Percentiles rank a stretch among this genome's conserved stretches.
Conservation (phyloP, 2,329 filamentous ascomycete species). For the Ceratocystiopsis sp. region DNA sequence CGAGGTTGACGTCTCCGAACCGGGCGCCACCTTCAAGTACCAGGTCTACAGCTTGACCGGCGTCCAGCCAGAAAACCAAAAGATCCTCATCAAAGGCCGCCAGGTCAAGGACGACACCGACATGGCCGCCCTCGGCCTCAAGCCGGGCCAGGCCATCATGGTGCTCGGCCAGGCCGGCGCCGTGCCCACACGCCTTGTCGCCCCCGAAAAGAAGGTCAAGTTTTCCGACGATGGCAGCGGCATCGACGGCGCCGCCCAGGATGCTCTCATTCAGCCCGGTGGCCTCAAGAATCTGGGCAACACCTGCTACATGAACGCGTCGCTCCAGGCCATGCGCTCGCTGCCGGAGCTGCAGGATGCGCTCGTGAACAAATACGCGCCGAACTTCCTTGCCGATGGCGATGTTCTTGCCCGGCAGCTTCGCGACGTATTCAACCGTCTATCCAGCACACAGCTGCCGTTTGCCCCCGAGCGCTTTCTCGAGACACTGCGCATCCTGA, state of each 20-base stretch:
- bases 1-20: conserved; percentile 70
- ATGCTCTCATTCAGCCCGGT: conserved; percentile 62
- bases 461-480: conserved; percentile 74
- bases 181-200: conserved; percentile 40
- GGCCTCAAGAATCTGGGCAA: conserved; percentile 88
- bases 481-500: conserved; percentile 57
- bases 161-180: conserved; percentile 86
- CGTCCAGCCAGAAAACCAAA: conserved; percentile 91
- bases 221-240: conserved; percentile 98
- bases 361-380: conserved; percentile 40
- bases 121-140: conserved; percentile 68
- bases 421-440: conserved; percentile 69
- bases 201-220: conserved; percentile 66
- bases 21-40: conserved; percentile 86
- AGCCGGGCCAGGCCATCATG: conserved; percentile 75
- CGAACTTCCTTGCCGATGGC: conserved; percentile 11
- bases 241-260: conserved; percentile 68
- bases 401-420: conserved; percentile 59
- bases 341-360: conserved; percentile 83
- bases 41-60: conserved; percentile 91
- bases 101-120: conserved; percentile 92
- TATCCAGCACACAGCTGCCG: conserved; percentile 78
- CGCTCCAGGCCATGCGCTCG: conserved; percentile 73
- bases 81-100: conserved; percentile 84
- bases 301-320: conserved; percentile 97